Evolutionary conservation across 306 rosid genomes (phyloP), one percentile per base, ranked within the genome.

Genomic region (Prosopis cineraria): DNA sequence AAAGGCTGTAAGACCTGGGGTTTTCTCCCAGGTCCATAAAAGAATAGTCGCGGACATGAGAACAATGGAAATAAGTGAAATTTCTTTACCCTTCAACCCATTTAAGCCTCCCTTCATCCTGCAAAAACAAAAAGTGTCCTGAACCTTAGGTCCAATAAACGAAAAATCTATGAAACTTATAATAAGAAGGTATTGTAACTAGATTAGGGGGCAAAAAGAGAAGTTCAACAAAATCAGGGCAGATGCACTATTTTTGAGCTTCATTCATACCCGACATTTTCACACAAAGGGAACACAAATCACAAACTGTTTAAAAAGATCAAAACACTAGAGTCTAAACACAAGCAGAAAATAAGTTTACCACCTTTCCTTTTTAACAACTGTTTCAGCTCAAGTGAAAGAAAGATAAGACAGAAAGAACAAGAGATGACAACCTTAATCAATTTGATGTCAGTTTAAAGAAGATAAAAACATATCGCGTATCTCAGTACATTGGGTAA

Each of bases 21-120:
- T 91, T 88, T 83, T 91, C 86, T 87, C 83, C 98, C 98, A 95
- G 66, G 90, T 81, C 93, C 88, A 89, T 73, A 92, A 59, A 72
- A 92, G 68, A 82, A 95, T 85, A 22, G 94, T 77, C 71, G 77
- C 22, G 68, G 91, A 87, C 98, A 89, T 82, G 10, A 95, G 83
- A 72, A 87, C 81, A 81, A 95, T 88, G 79, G 97, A 83, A 80
- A 92, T 72, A 9, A 95, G 92, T 24, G 93, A 83, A 69, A 92
- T 78, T 74, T 90, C 97, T 86, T 86, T 91, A 47, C 89, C 88
- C 90, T 80, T 88, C 87, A 95, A 80, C 75, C 98, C 90, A 79
- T 73, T 68, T 62, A 90, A 84, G 62, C 88, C 85, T 79, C 78
- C 85, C 85, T 93, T 89, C 98, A 95, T 95, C 89, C 98, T 90